Base-by-base conservation (phyloP, 257 asterid species). In the Linaria vulgaris region DNA sequence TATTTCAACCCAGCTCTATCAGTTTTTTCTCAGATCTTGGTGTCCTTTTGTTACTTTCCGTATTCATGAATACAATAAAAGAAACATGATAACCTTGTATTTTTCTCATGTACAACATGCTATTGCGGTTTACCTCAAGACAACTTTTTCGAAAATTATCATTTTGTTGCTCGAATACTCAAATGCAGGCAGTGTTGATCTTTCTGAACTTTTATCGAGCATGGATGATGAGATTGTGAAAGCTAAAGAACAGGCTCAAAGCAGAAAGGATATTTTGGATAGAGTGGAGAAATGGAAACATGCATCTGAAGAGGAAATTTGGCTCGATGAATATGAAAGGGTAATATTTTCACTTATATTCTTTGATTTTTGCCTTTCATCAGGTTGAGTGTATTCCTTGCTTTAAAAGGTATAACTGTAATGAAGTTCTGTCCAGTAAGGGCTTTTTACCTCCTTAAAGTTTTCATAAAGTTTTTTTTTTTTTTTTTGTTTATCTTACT, bases 271-370 rank as follows among this genome's bases (percentile, higher is more conserved):
- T 63, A 84, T 88, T 71, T 76, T 88, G 82, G 94, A 88, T 65
- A 88, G 73, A 77, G 87, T 85, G 84, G 96, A 78, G 74, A 88
- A 85, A 75, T 85, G 96, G 96, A 78, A 71, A 56, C 86, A 88
- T 63, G 88, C 94, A 58, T 77, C 79, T 48, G 85, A 82, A 58
- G 96, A 88, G 84, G 94, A 88, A 76, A 79, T 51, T 65, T 88
- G 96, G 96, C 96, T 88, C 53, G 87, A 81, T 41, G 94, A 88
- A 76, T 88, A 88, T 85, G 94, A 88, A 80, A 85, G 81, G 81
- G 96, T 88, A 85, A 74, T 58, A 48, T 10, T 63, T 38, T 66
- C 44, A 56, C 39, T 16, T 16, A 43, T 52, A 61, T 62, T 44
- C 31, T 45, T 14, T 51, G 30, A 44, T 60, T 9, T 20, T 52